These are phyloP conservation scores for Termitomyces bulborhizus DNA, from an alignment of 768 basidiomycete species.

Conservation along the genomic window DNA sequence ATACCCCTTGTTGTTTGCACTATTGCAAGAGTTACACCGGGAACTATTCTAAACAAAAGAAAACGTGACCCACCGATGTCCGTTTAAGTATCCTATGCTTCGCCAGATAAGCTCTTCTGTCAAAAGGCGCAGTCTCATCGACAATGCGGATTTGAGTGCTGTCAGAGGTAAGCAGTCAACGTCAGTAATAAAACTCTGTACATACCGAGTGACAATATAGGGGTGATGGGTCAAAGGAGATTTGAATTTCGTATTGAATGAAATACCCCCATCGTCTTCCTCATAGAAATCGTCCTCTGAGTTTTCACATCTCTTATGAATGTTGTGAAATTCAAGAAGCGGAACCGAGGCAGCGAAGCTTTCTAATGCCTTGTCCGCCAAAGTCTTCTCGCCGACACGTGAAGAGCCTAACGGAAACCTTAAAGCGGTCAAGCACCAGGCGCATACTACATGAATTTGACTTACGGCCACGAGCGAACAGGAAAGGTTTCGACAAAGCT, in stretches of 20 bases:
- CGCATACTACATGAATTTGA: background rate
- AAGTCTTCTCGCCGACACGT: constrained; percentile 11
- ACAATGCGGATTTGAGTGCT: constrained; percentile 29
- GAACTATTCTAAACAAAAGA: background rate
- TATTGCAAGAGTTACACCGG: background rate
- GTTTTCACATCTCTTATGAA: constrained; percentile 17
- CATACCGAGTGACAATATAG: constrained; percentile 29
- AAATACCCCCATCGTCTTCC: constrained; percentile 11
- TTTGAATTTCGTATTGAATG: constrained; percentile 11
- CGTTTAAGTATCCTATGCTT: constrained; percentile 13
- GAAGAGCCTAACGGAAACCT: constrained; percentile 20
- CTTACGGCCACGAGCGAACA: constrained; percentile 23
- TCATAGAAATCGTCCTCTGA: background rate
- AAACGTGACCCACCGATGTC: constrained; percentile 14
- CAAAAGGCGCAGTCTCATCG: constrained; percentile 23
- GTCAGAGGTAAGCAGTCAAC: background rate
- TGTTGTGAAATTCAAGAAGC: constrained; percentile 26
- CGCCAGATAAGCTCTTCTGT: constrained; percentile 22
- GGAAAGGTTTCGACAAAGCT: constrained; percentile 18
- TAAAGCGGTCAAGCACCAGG: background rate
- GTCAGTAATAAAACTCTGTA: background rate
- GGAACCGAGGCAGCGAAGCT: constrained; percentile 28
- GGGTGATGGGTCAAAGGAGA: constrained; percentile 23
- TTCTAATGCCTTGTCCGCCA: constrained; percentile 24
- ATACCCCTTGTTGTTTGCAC: constrained; percentile 15